Evolutionary conservation across 2,329 filamentous ascomycete genomes (phyloP), one percentile per base, ranked within the genome.

Genomic region (Ceratocystis colombiana): DNA sequence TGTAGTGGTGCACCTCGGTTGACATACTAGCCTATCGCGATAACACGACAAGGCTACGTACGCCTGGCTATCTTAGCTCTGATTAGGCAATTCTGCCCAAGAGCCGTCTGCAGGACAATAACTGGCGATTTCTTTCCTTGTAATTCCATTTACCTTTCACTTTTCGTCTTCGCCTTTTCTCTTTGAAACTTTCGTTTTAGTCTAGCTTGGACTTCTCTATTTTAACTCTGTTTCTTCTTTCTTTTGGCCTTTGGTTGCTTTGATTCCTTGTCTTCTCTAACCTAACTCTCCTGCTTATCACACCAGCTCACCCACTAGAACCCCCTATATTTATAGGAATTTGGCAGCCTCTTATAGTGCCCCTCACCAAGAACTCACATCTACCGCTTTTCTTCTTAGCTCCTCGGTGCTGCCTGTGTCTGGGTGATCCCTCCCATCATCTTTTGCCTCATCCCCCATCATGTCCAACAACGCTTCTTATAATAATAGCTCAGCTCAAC

Each of bases 381-480:
- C 44, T 46, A 25, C 25, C 44, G 37, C 41, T 46, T 4, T 20
- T 28, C 30, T 62, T 22, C 10, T 17, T 22, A 20, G 20, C 25
- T 46, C 61, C 3, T 41, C 37, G 37, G 10, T 41, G 37, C 8
- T 28, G 8, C 25, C 48, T 28, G 3, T n/a, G 20, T 53, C 22
- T 53, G 12, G 10, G 12, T 25, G 4, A 22, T 28, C 5, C 48
- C 48, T 25, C 22, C 10, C 7, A 28, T 17, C 48, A 28, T n/a
- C n/a, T 20, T 53, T 30, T 45, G n/a, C 61, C 25, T 8, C 25
- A 30, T 20, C 22, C 28, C 22, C 30, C 64, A 53, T 65, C 46
- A 65, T 65, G 50, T 65, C 50, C 33, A 57, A 50, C 53, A 44
- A 25, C 44, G 33, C 64, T n/a, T 15, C 8, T 17, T 10, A 59